Conservation (phyloP, 371 early-diverging fungal genomes). For the Mucor indicus region DNA sequence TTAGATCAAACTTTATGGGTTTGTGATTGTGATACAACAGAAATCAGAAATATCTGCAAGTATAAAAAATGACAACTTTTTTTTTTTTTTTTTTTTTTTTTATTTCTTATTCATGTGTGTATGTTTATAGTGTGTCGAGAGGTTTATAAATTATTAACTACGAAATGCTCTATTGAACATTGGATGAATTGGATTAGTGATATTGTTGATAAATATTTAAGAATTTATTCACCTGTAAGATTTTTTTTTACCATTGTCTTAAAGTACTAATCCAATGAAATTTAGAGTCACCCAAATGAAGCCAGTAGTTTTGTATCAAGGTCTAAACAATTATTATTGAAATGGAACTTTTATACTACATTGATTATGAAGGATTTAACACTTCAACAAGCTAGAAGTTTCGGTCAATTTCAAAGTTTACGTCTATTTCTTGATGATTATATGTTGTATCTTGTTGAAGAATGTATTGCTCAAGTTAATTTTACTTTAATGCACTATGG, state of each 20-base stretch:
- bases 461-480: slow-evolving; percentile 41
- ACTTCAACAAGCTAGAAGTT: slow-evolving; percentile 31
- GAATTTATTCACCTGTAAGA: slow-evolving; percentile 13
- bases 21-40: slow-evolving; percentile 42
- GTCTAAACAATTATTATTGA: slow-evolving; percentile 49
- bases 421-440: slow-evolving; percentile 55
- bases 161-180: slow-evolving; percentile 26
- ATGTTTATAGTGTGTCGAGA: slow-evolving; percentile 40
- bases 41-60: slow-evolving; percentile 39
- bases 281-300: slow-evolving; percentile 10
- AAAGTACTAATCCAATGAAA: not conserved
- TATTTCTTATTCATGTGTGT: no score
- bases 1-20: slow-evolving; percentile 55
- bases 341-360: slow-evolving; percentile 51
- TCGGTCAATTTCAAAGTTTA: slow-evolving; percentile 44
- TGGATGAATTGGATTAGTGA: slow-evolving; percentile 51
- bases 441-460: slow-evolving; percentile 49
- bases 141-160: slow-evolving; percentile 30
- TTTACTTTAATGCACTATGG: slow-evolving; percentile 11
- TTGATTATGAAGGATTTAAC: slow-evolving; percentile 47
- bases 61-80: not conserved
- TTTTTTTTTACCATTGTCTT: not conserved
- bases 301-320: slow-evolving; percentile 32
- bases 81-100: not conserved
- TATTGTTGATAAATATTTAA: slow-evolving; percentile 34